phyloP scores from a whole-genome alignment of 2,329 filamentous ascomycete genomes.

The Ceratocystis smalleyi region DNA sequence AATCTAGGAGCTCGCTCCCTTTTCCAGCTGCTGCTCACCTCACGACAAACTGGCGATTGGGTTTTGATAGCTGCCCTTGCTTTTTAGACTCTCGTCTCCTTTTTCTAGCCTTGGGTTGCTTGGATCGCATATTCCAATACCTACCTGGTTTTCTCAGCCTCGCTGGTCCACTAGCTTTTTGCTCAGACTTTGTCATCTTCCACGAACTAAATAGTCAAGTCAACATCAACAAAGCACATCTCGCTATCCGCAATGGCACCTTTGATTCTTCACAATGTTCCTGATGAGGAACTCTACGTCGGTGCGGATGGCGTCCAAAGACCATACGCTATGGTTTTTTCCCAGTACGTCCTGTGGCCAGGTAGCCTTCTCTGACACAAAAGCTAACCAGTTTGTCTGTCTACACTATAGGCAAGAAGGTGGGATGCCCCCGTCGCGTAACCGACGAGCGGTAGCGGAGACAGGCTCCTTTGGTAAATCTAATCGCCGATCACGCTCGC shows the following conservation, averaged over 20 bases:
- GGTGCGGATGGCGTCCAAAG: constrained; percentile 50
- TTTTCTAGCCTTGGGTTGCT: too few relatives aligned
- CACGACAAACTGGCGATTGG: neutral
- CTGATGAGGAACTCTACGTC: constrained; percentile 50
- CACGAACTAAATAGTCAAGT: too few relatives aligned
- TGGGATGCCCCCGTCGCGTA: constrained; percentile 32
- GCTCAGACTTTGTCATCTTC: too few relatives aligned
- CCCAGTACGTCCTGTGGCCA: constrained; percentile 33
- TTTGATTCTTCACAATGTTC: constrained; percentile 52
- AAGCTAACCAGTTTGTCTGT: constrained; percentile 1
- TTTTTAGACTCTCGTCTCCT: neutral
- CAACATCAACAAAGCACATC: neutral
- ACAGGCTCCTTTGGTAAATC: constrained; percentile 52
- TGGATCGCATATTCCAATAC: too few relatives aligned
- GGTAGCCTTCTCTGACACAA: neutral
- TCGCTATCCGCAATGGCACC: constrained; percentile 37
- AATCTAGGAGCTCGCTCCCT: neutral
- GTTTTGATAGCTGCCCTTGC: neutral
- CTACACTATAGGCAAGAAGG: constrained; percentile 34
- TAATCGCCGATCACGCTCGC: constrained; percentile 46
- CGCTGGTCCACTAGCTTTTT: too few relatives aligned
- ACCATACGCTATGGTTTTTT: constrained; percentile 51
- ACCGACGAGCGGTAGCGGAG: constrained; percentile 40
- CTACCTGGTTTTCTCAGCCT: too few relatives aligned
- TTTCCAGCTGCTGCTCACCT: neutral